A percentile compares a stretch with the other conserved stretches of the same genome.
Evolutionary conservation across 192 early-diverging fungal species (phyloP).

Genomic region (Backusella circina): DNA sequence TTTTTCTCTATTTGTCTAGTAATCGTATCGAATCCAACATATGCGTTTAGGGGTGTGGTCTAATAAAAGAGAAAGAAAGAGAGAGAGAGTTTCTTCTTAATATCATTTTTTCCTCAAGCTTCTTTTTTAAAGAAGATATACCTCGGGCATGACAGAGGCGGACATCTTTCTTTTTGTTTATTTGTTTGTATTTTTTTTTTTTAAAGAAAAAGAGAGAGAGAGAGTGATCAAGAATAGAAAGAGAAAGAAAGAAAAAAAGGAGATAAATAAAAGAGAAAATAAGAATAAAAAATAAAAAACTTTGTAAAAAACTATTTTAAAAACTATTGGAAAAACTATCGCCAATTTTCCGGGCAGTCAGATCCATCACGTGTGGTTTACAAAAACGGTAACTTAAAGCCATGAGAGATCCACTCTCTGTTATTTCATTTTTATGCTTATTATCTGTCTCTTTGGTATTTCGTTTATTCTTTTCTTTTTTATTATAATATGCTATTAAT

Average conservation of each 20-base stretch:
- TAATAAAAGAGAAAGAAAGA: too few species aligned
- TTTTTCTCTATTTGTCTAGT: conserved; percentile 97
- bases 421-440: not conserved
- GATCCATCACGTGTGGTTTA: not conserved
- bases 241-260: not conserved
- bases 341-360: not conserved
- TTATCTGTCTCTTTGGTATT: not conserved
- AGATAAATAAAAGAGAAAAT: not conserved
- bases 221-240: not conserved
- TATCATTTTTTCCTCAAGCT: not conserved
- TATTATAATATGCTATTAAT: not conserved
- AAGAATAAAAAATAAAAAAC: not conserved
- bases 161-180: not conserved
- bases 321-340: not conserved
- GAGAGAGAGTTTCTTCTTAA: not conserved
- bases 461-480: not conserved
- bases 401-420: not conserved
- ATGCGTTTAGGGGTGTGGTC: conserved; percentile 66
- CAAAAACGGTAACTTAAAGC: not conserved
- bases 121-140: not conserved
- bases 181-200: not conserved
- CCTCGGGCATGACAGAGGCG: not conserved
- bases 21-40: conserved; percentile 98
- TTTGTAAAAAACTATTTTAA: not conserved
- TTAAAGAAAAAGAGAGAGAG: not conserved